A percentile compares a stretch with the other conserved stretches of the same genome.
phyloP scores from a whole-genome alignment of 495 filamentous ascomycete species.

The Hypoxylon lienhwacheense region DNA sequence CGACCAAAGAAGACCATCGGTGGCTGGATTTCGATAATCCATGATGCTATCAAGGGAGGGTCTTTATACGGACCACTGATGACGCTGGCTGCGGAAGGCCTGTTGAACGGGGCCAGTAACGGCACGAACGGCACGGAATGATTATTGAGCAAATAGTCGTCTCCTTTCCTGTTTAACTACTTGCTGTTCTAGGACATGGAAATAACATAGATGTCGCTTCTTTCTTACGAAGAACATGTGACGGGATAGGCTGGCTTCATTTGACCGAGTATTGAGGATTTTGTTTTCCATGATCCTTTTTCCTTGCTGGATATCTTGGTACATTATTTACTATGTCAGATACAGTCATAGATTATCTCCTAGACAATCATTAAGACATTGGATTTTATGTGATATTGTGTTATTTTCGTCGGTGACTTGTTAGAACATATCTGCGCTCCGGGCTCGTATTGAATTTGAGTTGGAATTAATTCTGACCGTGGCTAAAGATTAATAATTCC shows the following conservation, averaged over 20 bases:
- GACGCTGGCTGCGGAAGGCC: slow-evolving; percentile 17
- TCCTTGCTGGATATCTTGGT: slow-evolving; percentile 10
- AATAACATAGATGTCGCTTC: not conserved
- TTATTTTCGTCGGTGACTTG: too few relatives aligned
- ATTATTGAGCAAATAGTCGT: not conserved
- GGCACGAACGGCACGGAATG: slow-evolving; percentile 13
- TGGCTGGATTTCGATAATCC: slow-evolving; percentile 35
- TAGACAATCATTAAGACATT: slow-evolving; percentile 20
- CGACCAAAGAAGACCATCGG: slow-evolving; percentile 30
- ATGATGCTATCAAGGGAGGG: slow-evolving; percentile 37
- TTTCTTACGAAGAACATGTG: not conserved
- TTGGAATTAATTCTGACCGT: too few relatives aligned
- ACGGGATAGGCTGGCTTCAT: not conserved
- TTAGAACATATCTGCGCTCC: not conserved
- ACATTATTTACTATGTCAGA: not conserved
- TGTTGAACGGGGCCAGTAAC: slow-evolving; percentile 16
- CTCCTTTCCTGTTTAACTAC: not conserved
- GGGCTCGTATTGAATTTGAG: too few relatives aligned
- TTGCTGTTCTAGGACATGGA: not conserved
- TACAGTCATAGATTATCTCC: slow-evolving; percentile 1
- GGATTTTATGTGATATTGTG: not conserved
- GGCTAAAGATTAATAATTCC: too few relatives aligned
- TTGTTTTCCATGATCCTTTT: slow-evolving; percentile 9
- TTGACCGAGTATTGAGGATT: not conserved
- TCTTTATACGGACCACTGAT: slow-evolving; percentile 32